phyloP scores from a whole-genome alignment of 108 stramenopile genomes.

The Epithemia pelagica region DNA sequence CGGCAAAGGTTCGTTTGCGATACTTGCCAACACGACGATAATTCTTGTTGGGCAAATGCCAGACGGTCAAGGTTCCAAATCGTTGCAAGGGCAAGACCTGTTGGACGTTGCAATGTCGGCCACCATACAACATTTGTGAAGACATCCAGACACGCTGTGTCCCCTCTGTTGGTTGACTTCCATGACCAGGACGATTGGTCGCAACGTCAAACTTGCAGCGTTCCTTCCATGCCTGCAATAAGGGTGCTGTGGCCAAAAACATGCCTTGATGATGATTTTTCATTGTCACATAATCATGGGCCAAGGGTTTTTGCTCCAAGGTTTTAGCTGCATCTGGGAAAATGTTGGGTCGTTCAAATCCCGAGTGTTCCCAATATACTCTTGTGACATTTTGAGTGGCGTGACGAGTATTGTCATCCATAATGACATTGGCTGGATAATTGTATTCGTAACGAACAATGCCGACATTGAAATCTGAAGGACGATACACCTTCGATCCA shows the following conservation, averaged over 20 bases:
- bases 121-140: constrained; percentile 70
- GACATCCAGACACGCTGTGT: constrained; percentile 82
- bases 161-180: constrained; percentile 66
- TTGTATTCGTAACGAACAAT: constrained; percentile 87
- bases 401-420: constrained; percentile 82
- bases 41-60: constrained; percentile 86
- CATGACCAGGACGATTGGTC: constrained; percentile 52
- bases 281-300: constrained; percentile 61
- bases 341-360: constrained; percentile 16
- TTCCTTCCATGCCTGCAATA: constrained; percentile 70
- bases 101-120: constrained; percentile 57
- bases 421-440: constrained; percentile 70
- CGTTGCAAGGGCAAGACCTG: constrained; percentile 62
- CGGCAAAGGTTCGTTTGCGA: constrained; percentile 51
- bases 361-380: constrained; percentile 81
- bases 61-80: constrained; percentile 72
- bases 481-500: constrained; percentile 11
- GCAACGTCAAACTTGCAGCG: constrained; percentile 63
- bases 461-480: constrained; percentile 73
- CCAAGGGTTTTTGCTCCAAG: constrained; percentile 18
- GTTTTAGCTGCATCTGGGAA: constrained; percentile 45
- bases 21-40: constrained; percentile 74
- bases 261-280: constrained; percentile 83
- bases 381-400: constrained; percentile 76
- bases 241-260: constrained; percentile 61